Conservation (phyloP, 1,139 yeast genomes). For the Yamadazyma dushanensis region DNA sequence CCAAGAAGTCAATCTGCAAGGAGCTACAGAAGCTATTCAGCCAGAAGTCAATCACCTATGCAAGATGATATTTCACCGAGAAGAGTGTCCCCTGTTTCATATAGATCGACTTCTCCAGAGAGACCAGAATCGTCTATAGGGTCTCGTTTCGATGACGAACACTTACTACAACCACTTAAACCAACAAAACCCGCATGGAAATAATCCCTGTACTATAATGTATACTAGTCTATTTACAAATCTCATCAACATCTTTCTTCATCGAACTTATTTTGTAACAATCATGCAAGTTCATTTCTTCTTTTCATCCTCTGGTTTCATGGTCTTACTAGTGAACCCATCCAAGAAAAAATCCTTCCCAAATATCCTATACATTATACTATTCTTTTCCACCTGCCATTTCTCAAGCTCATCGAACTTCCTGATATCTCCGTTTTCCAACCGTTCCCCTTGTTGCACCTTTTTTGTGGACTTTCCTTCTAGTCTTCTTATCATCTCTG, state of each 20-base stretch:
- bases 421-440: constrained; percentile 34
- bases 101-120: constrained; percentile 34
- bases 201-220: constrained; percentile 12
- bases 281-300: constrained; percentile 3
- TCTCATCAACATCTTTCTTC: constrained; percentile 6
- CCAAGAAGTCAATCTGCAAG: not conserved
- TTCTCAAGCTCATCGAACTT: constrained; percentile 43
- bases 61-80: not conserved
- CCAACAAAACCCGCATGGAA: constrained; percentile 30
- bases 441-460: constrained; percentile 43
- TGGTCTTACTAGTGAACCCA: constrained; percentile 47
- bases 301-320: constrained; percentile 17
- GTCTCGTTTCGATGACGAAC: constrained; percentile 35
- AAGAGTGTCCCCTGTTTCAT: constrained; percentile 14
- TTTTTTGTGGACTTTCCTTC: constrained; percentile 46
- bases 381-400: constrained; percentile 39
- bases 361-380: constrained; percentile 39
- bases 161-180: constrained; percentile 29
- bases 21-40: not conserved
- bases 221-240: constrained; percentile 4
- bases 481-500: constrained; percentile 37
- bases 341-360: constrained; percentile 48
- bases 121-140: constrained; percentile 37
- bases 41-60: constrained; percentile 4
- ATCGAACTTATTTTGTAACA: constrained; percentile 5